phyloP scores from a whole-genome alignment of 306 rosid species.

The Cucurbita ficifolia region DNA sequence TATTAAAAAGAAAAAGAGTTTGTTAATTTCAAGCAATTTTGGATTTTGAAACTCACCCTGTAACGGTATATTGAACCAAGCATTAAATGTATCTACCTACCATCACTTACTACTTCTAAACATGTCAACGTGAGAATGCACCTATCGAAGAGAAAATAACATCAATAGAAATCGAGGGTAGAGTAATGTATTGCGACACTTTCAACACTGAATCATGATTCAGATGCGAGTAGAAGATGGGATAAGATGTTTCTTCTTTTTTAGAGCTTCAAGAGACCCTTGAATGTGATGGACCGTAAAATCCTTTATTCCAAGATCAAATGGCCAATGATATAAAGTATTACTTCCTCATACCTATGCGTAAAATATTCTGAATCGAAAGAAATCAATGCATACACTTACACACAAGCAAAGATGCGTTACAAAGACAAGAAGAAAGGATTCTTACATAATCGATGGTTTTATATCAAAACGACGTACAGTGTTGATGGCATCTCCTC shows the following conservation, averaged over 20 bases:
- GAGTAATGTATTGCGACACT: neutral
- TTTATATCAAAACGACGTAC: constrained; percentile 78
- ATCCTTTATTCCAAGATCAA: no score
- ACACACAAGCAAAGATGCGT: neutral
- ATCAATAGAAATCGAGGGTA: neutral
- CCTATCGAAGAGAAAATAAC: constrained; percentile 24
- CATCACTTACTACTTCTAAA: constrained; percentile 67
- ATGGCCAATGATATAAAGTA: neutral
- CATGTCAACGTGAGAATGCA: constrained; percentile 72
- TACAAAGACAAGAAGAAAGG: neutral
- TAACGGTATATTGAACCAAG: no score
- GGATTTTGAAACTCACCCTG: no score
- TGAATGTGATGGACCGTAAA: neutral
- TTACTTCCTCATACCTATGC: neutral
- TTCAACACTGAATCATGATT: neutral
- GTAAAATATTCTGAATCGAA: neutral
- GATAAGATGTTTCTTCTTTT: neutral
- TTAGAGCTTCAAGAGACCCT: neutral
- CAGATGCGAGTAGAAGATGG: neutral
- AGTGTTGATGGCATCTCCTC: constrained; percentile 61
- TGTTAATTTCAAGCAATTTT: no score
- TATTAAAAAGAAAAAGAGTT: no score
- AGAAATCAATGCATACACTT: neutral
- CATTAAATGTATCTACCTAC: constrained; percentile 48
- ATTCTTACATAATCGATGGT: constrained; percentile 47